Evolutionary conservation across 2,329 filamentous ascomycete genomes (phyloP), one percentile per base, ranked within the genome.

Genomic region (Clarireedia homoeocarpa): DNA sequence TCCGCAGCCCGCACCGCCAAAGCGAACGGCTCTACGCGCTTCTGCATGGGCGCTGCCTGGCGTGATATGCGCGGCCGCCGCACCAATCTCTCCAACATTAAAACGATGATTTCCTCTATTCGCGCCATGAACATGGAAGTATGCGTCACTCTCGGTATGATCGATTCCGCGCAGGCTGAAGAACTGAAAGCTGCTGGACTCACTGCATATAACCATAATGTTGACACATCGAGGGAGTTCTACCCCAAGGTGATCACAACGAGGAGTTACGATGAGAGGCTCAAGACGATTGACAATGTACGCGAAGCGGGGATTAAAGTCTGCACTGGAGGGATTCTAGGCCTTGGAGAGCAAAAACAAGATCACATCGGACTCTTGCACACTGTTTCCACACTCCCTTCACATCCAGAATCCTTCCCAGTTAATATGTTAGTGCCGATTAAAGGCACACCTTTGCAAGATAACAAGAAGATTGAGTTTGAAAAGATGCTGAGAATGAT

Each of bases 31-130:
- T 91, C 86, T 74, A 95, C 89, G 7, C 83, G 91, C 2, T 96
- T 96, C 79, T 96, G 91, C 74, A 95, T 96, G 90, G 91, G 91
- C 7, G 91, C 91, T 3, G 91, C 91, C 0, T 96, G 91, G 91
- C 78, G 91, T 39, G 91, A 96, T 72, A 96, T 96, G 91, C 85
- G 89, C 14, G 91, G 91, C 17, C 86, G 91, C 62, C 94, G 91
- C 73, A 89, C 86, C 46, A 85, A 83, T 61, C 74, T 96, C 52
- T 85, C 84, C 72, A 94, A 94, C 71, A 86, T 96, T 71, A 88
- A 88, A 67, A 83, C 81, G 52, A 96, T 96, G 91, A 83, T 96
- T 4, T 78, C 82, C 55, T 90, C 90, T 1, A 89, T 96, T 20
- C 80, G 86, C 26, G 85, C 73, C 0, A 79, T 96, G 79, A 88